phyloP scores from a whole-genome alignment of 352 stramenopile species.

The Phytopythium sindhum region DNA sequence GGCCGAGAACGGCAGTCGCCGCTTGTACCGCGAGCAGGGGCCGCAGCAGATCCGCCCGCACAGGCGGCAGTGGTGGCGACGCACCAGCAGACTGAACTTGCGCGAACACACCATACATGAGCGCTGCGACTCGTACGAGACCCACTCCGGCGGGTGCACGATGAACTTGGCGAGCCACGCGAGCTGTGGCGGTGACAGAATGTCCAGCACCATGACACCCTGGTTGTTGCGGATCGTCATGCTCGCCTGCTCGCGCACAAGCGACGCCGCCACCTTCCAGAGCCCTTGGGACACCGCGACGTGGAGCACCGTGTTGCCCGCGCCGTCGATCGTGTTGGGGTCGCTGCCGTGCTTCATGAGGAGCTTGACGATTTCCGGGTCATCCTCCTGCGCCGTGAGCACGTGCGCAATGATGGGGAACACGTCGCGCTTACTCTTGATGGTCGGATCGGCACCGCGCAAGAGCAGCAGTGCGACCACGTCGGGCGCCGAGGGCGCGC shows the following conservation, averaged over 20 bases:
- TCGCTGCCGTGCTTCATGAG: slow-evolving; percentile 77
- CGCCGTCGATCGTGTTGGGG: slow-evolving; percentile 63
- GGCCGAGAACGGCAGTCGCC: slow-evolving; percentile 54
- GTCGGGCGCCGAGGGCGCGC: slow-evolving; percentile 33
- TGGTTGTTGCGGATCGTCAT: slow-evolving; percentile 81
- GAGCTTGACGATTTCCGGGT: slow-evolving; percentile 64
- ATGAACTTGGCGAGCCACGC: slow-evolving; percentile 80
- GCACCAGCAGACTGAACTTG: slow-evolving; percentile 67
- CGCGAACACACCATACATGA: slow-evolving; percentile 71
- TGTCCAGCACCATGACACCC: slow-evolving; percentile 67
- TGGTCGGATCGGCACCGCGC: slow-evolving; percentile 52
- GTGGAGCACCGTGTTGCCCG: slow-evolving; percentile 77
- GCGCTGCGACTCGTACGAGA: slow-evolving; percentile 55
- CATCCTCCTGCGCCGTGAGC: slow-evolving; percentile 63
- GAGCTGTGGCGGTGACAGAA: slow-evolving; percentile 66
- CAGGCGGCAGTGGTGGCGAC: slow-evolving; percentile 77
- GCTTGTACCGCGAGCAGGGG: slow-evolving; percentile 77
- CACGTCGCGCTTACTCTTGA: slow-evolving; percentile 68
- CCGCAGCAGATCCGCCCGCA: slow-evolving; percentile 82
- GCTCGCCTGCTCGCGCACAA: slow-evolving; percentile 59
- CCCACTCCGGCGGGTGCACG: slow-evolving; percentile 65
- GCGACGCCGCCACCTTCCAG: slow-evolving; percentile 65
- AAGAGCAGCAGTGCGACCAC: slow-evolving; percentile 63
- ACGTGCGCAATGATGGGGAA: slow-evolving; percentile 79
- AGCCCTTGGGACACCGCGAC: slow-evolving; percentile 72